phyloP scores from a whole-genome alignment of 2,329 filamentous ascomycete species.

The Decorospora gaudefroyi region DNA sequence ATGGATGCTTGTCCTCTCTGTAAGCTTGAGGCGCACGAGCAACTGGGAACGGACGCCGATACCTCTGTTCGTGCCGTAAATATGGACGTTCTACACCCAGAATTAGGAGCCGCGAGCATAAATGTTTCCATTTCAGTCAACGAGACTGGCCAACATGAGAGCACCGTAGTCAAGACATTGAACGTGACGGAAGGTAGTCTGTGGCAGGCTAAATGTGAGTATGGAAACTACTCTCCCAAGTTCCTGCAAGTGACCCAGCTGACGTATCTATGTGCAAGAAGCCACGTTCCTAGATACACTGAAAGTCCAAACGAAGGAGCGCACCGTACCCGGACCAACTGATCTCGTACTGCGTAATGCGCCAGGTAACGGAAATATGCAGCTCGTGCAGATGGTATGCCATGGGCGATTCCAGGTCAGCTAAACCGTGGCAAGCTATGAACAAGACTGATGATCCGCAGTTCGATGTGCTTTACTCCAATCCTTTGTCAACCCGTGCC shows the following conservation, averaged over 20 bases:
- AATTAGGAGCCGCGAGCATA: conserved; percentile 77
- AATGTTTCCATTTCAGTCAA: conserved; percentile 68
- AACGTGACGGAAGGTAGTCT: conserved; percentile 66
- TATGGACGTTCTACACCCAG: conserved; percentile 68
- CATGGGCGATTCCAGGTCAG: conserved; percentile 74
- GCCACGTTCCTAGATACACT: conserved; percentile 61
- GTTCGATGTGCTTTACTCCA: conserved; percentile 90
- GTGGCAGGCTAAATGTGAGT: conserved; percentile 76
- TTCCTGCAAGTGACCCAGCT: too few species aligned
- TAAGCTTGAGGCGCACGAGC: conserved; percentile 60
- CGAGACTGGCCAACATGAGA: conserved; percentile 59
- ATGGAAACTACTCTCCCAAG: too few species aligned
- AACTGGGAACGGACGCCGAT: conserved; percentile 51
- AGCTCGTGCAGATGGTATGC: conserved; percentile 87
- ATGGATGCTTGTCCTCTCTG: conserved; percentile 56
- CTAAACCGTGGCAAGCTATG: neutral
- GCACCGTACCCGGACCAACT: conserved; percentile 16
- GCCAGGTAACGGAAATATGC: conserved; percentile 73
- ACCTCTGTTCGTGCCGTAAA: conserved; percentile 65
- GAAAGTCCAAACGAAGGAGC: conserved; percentile 60
- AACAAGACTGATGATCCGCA: conserved; percentile 43
- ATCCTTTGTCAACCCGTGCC: conserved; percentile 64
- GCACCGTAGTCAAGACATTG: conserved; percentile 73
- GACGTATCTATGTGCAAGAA: conserved; percentile 55
- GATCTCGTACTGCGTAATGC: conserved; percentile 62